Evolutionary conservation across 2,329 filamentous ascomycete species (phyloP).

Genomic region (Neofusicoccum sp.): DNA sequence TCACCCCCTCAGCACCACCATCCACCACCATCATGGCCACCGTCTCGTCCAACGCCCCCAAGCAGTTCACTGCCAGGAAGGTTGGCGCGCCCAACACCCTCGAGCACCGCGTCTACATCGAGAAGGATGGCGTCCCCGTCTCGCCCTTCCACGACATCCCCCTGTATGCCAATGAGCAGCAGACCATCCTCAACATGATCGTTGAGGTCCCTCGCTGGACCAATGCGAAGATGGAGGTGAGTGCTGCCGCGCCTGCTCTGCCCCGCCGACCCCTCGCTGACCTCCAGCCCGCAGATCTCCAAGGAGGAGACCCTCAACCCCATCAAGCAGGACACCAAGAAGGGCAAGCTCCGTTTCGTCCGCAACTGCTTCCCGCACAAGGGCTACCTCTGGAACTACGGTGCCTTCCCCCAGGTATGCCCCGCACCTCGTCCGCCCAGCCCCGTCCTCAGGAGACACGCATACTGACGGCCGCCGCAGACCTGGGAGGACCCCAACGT

Average conservation of each 20-base stretch:
- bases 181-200: constrained; percentile 97
- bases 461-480: constrained; percentile 52
- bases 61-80: constrained; percentile 77
- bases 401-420: constrained; percentile 93
- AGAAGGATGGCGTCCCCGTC: constrained; percentile 92
- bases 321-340: constrained; percentile 99
- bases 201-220: constrained; percentile 99
- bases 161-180: constrained; percentile 93
- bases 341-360: constrained; percentile 98
- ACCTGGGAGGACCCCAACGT: constrained; percentile 99
- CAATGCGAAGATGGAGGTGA: constrained; percentile 98
- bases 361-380: constrained; percentile 99
- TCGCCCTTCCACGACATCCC: constrained; percentile 99
- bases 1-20: constrained; percentile 30
- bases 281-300: constrained; percentile 70
- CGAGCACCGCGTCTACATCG: constrained; percentile 96
- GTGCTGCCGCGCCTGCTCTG: constrained; percentile 38
- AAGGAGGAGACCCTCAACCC: constrained; percentile 98
- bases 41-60: constrained; percentile 54
- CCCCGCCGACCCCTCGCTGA: constrained; percentile 23
- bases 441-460: constrained; percentile 24
- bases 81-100: constrained; percentile 87
- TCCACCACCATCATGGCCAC: constrained; percentile 30
- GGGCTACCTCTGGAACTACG: constrained; percentile 99
- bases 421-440: constrained; percentile 24